phyloP scores from a whole-genome alignment of 2,329 filamentous ascomycete species.

The Tolypocladium sp. region DNA sequence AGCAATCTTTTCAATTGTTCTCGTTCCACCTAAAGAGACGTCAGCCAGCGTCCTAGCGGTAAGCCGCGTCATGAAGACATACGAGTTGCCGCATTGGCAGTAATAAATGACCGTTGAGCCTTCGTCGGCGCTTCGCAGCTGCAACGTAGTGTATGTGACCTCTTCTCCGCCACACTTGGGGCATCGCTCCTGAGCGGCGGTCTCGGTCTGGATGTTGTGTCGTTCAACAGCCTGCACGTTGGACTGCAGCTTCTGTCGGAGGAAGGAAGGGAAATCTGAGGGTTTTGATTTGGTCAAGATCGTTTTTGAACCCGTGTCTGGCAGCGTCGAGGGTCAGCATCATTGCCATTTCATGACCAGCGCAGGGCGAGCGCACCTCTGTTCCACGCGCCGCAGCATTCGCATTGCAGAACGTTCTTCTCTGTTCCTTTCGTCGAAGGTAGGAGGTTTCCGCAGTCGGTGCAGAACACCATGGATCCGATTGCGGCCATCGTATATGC shows the following conservation, averaged over 20 bases:
- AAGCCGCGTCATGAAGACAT: slow-evolving; percentile 22
- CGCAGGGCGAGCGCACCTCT: slow-evolving; percentile 48
- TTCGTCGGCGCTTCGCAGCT: slow-evolving; percentile 89
- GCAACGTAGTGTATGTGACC: slow-evolving; percentile 76
- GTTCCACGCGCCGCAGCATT: slow-evolving; percentile 78
- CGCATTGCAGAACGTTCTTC: slow-evolving; percentile 70
- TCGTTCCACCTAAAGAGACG: slow-evolving; percentile 37
- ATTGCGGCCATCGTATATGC: slow-evolving; percentile 65
- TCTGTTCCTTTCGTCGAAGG: slow-evolving; percentile 69
- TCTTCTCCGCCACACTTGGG: slow-evolving; percentile 72
- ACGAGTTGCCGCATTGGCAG: slow-evolving; percentile 82
- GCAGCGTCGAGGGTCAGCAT: slow-evolving; percentile 5
- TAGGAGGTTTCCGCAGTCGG: slow-evolving; percentile 82
- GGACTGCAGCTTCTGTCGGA: slow-evolving; percentile 76
- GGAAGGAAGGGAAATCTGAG: slow-evolving; percentile 80
- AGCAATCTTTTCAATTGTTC: slow-evolving; percentile 41
- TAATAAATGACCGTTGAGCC: slow-evolving; percentile 86
- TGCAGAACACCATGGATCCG: slow-evolving; percentile 87
- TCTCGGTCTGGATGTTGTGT: slow-evolving; percentile 68
- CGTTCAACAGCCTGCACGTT: slow-evolving; percentile 73
- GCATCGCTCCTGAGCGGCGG: slow-evolving; percentile 59
- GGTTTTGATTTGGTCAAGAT: slow-evolving; percentile 80
- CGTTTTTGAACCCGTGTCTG: slow-evolving; percentile 66
- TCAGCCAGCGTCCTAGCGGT: background rate
- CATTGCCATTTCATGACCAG: background rate